These are phyloP conservation scores for Nasturtium officinale DNA, from an alignment of 345 rosid genomes.

Conservation along the genomic window DNA sequence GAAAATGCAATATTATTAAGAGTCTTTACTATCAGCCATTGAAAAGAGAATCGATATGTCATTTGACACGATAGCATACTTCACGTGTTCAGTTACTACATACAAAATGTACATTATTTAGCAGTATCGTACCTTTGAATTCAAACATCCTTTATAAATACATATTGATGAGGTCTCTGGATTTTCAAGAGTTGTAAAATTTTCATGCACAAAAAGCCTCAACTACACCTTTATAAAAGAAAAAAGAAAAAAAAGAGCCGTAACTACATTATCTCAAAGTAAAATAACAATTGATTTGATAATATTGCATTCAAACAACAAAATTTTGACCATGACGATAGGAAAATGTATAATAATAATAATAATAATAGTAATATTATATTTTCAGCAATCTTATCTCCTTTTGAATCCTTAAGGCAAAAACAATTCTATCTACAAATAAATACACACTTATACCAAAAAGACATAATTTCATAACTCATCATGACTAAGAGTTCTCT, in stretches of 20 bases:
- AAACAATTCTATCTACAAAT: constrained; percentile 8
- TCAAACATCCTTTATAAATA: background rate
- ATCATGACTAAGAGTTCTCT: background rate
- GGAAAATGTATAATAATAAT: background rate
- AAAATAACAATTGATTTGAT: background rate
- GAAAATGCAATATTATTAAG: constrained; percentile 6
- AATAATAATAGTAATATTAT: too few relatives aligned
- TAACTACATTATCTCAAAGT: constrained; percentile 1
- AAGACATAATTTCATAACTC: background rate
- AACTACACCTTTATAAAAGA: too few relatives aligned
- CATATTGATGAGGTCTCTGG: background rate
- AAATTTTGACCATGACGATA: background rate
- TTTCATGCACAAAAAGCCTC: background rate
- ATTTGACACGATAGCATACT: constrained; percentile 2
- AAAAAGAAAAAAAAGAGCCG: too few relatives aligned
- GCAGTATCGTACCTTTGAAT: constrained; percentile 14
- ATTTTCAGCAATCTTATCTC: background rate
- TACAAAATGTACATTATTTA: background rate
- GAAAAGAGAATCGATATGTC: background rate
- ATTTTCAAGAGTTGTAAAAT: background rate
- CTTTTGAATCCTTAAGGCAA: background rate
- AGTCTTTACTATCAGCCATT: background rate
- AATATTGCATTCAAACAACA: background rate
- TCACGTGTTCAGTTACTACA: constrained; percentile 6
- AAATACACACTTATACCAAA: background rate